These are phyloP conservation scores for Pleurotus ostreatus DNA, from an alignment of 768 basidiomycete species.

Conservation along the genomic window DNA sequence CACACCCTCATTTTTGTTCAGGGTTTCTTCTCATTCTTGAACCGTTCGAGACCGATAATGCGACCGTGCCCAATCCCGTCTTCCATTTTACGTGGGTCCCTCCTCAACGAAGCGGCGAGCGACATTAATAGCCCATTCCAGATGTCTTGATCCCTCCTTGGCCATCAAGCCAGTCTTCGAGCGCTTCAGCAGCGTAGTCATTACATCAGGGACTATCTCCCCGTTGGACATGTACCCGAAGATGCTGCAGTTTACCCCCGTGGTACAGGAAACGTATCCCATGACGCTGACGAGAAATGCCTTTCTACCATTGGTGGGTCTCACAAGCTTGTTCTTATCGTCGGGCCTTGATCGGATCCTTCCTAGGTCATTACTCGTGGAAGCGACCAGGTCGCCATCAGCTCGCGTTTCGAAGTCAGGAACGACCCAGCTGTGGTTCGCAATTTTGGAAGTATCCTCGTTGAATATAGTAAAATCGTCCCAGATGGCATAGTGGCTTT, in stretches of 20 bases:
- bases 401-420: slow-evolving; percentile 96
- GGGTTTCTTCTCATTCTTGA: slow-evolving; percentile 96
- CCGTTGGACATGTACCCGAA: slow-evolving; percentile 99
- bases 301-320: slow-evolving; percentile 84
- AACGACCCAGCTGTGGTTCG: slow-evolving; percentile 99
- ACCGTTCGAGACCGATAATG: slow-evolving; percentile 97
- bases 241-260: slow-evolving; percentile 97
- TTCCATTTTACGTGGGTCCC: slow-evolving; percentile 89
- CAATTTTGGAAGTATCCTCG: slow-evolving; percentile 96
- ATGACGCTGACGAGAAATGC: slow-evolving; percentile 98
- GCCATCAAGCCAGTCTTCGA: slow-evolving; percentile 99
- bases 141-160: slow-evolving; percentile 95
- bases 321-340: background rate
- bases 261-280: slow-evolving; percentile 94
- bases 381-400: slow-evolving; percentile 97
- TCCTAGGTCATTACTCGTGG: slow-evolving; percentile 92
- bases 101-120: too few relatives aligned
- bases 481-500: slow-evolving; percentile 99
- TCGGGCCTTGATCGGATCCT: slow-evolving; percentile 6
- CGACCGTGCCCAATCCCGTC: slow-evolving; percentile 96
- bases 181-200: slow-evolving; percentile 96
- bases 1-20: slow-evolving; percentile 22
- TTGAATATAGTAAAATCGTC: slow-evolving; percentile 97
- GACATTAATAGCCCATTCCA: slow-evolving; percentile 23
- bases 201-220: slow-evolving; percentile 97